phyloP scores from a whole-genome alignment of 306 rosid genomes.

The Carpinus fangiana region DNA sequence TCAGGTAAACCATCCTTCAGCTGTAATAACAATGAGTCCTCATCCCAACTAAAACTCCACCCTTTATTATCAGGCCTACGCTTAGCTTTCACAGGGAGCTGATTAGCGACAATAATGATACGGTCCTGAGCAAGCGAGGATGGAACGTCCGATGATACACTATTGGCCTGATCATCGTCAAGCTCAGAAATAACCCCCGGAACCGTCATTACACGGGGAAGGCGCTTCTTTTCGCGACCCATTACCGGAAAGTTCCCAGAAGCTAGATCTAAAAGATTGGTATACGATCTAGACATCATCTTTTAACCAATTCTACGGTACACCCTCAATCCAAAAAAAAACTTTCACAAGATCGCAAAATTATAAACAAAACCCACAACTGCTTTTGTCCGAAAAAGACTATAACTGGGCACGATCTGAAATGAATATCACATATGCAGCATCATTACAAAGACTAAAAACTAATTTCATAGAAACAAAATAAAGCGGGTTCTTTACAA shows the following conservation, averaged over 20 bases:
- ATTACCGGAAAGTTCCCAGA: slow-evolving; percentile 60
- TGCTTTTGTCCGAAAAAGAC: slow-evolving; percentile 27
- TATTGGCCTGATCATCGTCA: slow-evolving; percentile 60
- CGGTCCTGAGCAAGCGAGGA: slow-evolving; percentile 54
- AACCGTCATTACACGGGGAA: slow-evolving; percentile 60
- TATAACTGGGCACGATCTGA: slow-evolving; percentile 37
- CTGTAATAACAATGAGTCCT: slow-evolving; percentile 56
- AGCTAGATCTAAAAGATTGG: slow-evolving; percentile 63
- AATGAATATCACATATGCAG: slow-evolving; percentile 17
- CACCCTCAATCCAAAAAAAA: slow-evolving; percentile 19
- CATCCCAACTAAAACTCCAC: slow-evolving; percentile 69
- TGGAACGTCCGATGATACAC: slow-evolving; percentile 59
- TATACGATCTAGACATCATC: slow-evolving; percentile 65
- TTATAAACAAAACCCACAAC: slow-evolving; percentile 26
- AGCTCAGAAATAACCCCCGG: slow-evolving; percentile 62
- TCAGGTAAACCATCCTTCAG: slow-evolving; percentile 62
- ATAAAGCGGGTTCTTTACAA: slow-evolving; percentile 14
- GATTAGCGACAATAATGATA: slow-evolving; percentile 57
- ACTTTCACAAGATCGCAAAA: slow-evolving; percentile 26
- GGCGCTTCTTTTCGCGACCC: slow-evolving; percentile 55
- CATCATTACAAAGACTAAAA: slow-evolving; percentile 12
- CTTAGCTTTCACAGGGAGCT: slow-evolving; percentile 58
- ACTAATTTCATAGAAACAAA: slow-evolving; percentile 5
- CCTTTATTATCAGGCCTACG: slow-evolving; percentile 56
- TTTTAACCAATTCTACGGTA: slow-evolving; percentile 21